Evolutionary conservation across 345 rosid genomes (phyloP), one percentile per base, ranked within the genome.

Genomic region (Populus nigra): DNA sequence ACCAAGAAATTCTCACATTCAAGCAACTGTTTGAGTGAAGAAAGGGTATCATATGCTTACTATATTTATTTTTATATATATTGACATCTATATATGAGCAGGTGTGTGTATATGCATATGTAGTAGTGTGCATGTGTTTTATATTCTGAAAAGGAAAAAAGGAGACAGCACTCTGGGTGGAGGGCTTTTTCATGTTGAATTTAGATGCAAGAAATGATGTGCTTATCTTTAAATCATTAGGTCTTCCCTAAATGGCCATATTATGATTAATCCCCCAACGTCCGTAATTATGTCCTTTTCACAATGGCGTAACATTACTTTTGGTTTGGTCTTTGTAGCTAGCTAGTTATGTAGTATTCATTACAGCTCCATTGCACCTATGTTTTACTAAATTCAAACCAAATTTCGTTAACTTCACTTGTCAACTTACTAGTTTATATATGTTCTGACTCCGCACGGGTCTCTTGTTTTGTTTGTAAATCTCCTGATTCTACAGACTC

Each of bases 171-270:
- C 62, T 57, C 45, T 68, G 71, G 53, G 49, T 16, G 47, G 82
- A 27, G 8, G 75, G 72, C 73, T 77, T 79, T 80, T 68, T 68
- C 71, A 35, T 36, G 43, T 69, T 79, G 23, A 74, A 73, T 76
- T 81, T 84, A 78, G 83, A 76, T 70, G 76, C 69, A 73, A 79
- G 84, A 78, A 82, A 87, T 82, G 86, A 84, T 83, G 79, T 61
- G 68, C 73, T 50, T 74, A 45, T 65, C 81, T 84, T 80, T 74
- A 68, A 75, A 77, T 80, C 72, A 86, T 80, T 76, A 77, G 84
- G 78, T 81, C 59, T 72, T 79, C 80, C 81, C 75, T 63, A 45
- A 75, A 82, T 77, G 80, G 76, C 80, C 59, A 77, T 68, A 59
- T 72, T 59, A 82, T 82, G 81, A 76, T 79, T 70, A 76, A 25